Conservation (phyloP, 2,329 filamentous ascomycete genomes). For the Huntiella decipiens region DNA sequence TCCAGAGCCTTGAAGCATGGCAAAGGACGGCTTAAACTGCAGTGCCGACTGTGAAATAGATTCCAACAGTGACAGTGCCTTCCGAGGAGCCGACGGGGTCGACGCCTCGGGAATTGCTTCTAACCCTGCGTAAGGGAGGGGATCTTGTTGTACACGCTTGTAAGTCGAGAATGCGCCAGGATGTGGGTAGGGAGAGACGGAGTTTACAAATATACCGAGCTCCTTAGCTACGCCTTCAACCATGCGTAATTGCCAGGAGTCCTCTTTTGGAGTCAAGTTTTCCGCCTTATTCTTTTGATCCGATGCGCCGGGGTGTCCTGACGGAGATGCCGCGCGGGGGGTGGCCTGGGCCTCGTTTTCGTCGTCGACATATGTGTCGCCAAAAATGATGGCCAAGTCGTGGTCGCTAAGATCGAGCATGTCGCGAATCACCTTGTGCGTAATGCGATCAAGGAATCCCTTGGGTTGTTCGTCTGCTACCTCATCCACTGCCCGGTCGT, state of each 20-base stretch:
- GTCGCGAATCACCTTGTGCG: slow-evolving; percentile 69
- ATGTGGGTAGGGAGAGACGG: slow-evolving; percentile 52
- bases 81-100: slow-evolving; percentile 8
- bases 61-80: slow-evolving; percentile 11
- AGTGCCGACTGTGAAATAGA: slow-evolving; percentile 7
- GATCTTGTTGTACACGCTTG: slow-evolving; percentile 40
- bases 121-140: slow-evolving; percentile 62
- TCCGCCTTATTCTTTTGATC: slow-evolving; percentile 9
- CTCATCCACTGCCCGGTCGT: slow-evolving; percentile 32
- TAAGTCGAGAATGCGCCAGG: slow-evolving; percentile 82
- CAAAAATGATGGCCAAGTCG: slow-evolving; percentile 69
- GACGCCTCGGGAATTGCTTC: slow-evolving; percentile 39
- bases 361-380: slow-evolving; percentile 48
- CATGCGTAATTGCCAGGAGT: slow-evolving; percentile 56
- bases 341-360: slow-evolving; percentile 26
- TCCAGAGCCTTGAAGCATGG: slow-evolving; percentile 13
- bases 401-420: slow-evolving; percentile 81
- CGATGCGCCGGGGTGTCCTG: slow-evolving; percentile 12
- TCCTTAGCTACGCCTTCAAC: slow-evolving; percentile 74
- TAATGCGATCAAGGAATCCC: slow-evolving; percentile 63
- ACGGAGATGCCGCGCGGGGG: slow-evolving; percentile 23
- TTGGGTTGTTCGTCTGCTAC: slow-evolving; percentile 34
- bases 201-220: slow-evolving; percentile 64
- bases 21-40: slow-evolving; percentile 12
- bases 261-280: slow-evolving; percentile 20